phyloP scores from a whole-genome alignment of 768 basidiomycete species.

The Naganishia antarctica region DNA sequence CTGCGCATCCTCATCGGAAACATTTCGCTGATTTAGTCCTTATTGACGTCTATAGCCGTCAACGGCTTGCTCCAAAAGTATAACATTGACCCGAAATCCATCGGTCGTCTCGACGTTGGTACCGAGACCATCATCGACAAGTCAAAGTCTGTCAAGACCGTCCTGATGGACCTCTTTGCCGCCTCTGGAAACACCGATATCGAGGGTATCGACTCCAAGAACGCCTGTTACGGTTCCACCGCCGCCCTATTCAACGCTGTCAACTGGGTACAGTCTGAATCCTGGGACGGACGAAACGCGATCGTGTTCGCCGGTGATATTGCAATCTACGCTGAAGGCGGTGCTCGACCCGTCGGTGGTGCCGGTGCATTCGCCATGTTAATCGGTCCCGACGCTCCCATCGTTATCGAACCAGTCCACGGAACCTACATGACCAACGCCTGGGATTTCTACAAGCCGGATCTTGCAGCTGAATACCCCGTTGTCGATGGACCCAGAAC shows the following conservation, averaged over 20 bases:
- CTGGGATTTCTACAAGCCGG: constrained; percentile 99
- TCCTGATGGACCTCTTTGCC: constrained; percentile 96
- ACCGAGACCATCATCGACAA: constrained; percentile 99
- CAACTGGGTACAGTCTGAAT: constrained; percentile 94
- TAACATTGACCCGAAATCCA: constrained; percentile 90
- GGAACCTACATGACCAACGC: constrained; percentile 96
- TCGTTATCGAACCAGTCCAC: constrained; percentile 90
- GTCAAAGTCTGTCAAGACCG: constrained; percentile 96
- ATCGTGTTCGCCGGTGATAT: constrained; percentile 97
- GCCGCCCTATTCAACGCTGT: constrained; percentile 97
- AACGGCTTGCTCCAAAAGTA: constrained; percentile 84
- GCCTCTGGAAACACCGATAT: constrained; percentile 90
- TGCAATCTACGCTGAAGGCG: constrained; percentile 94
- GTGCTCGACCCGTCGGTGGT: constrained; percentile 91
- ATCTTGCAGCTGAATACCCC: constrained; percentile 62
- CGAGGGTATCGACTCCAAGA: constrained; percentile 98
- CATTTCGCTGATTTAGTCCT: too few relatives aligned
- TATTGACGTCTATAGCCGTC: constrained; percentile 62
- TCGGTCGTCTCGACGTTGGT: constrained; percentile 96
- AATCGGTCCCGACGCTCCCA: constrained; percentile 91
- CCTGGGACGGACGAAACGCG: constrained; percentile 96
- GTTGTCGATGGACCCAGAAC: constrained; percentile 96
- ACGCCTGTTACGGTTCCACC: constrained; percentile 97
- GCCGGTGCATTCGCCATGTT: constrained; percentile 92
- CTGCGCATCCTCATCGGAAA: too few relatives aligned